phyloP scores from a whole-genome alignment of 805 yeast species.

The Ogataea nonfermentans region DNA sequence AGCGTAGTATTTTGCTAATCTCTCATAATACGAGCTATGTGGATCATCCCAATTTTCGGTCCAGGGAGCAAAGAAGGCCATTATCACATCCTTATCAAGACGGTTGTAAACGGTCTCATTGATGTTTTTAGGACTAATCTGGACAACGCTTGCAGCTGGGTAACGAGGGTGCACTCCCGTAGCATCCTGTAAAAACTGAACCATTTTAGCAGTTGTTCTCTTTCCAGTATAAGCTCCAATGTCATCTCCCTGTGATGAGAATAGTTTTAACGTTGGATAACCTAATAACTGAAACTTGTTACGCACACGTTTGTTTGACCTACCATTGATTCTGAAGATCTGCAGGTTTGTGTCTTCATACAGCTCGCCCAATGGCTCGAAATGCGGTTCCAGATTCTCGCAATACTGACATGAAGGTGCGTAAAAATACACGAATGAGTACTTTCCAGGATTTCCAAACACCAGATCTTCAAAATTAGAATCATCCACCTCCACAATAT shows the following conservation, averaged over 20 bases:
- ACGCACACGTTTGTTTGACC: constrained; percentile 35
- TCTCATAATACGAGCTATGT: constrained; percentile 33
- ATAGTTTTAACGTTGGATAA: constrained; percentile 51
- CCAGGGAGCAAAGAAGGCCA: constrained; percentile 40
- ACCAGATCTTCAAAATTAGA: constrained; percentile 24
- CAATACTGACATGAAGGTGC: constrained; percentile 48
- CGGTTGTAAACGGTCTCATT: constrained; percentile 16
- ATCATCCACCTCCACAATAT: constrained; percentile 23
- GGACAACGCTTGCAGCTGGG: constrained; percentile 24
- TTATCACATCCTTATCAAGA: constrained; percentile 23
- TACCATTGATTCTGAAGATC: constrained; percentile 37
- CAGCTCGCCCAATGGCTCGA: constrained; percentile 42
- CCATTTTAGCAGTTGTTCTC: constrained; percentile 33
- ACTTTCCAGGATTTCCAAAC: constrained; percentile 28
- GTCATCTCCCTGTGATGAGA: constrained; percentile 41
- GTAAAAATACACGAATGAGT: constrained; percentile 47
- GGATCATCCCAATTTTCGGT: constrained; percentile 33
- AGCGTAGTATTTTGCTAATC: constrained; percentile 28
- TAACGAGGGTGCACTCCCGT: constrained; percentile 37
- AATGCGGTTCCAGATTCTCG: constrained; percentile 43
- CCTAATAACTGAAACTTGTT: constrained; percentile 39
- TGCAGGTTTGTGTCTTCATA: constrained; percentile 39
- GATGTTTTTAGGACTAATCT: constrained; percentile 16
- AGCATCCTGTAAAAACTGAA: constrained; percentile 31
- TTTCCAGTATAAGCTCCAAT: constrained; percentile 39